A percentile compares a stretch with the other conserved stretches of the same genome.
Conservation (phyloP, 2,329 filamentous ascomycete species). For the Aspergillus vadensis region DNA sequence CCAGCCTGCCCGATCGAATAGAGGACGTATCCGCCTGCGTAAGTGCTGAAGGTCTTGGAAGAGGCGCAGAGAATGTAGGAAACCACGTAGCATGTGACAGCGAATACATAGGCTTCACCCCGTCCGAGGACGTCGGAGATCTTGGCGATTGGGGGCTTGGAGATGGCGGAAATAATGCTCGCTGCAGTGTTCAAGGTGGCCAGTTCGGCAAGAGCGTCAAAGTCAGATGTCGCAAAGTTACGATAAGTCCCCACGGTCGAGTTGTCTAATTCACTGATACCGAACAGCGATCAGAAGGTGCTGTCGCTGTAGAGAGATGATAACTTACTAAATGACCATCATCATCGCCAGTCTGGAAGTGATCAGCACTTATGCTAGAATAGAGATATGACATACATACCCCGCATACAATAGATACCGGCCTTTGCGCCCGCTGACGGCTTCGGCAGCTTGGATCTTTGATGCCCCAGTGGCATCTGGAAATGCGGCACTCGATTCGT, state of each 20-base stretch:
- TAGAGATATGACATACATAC: conserved; percentile 17
- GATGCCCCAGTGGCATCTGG: conserved; percentile 25
- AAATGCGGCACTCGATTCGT: background rate
- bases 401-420: conserved; percentile 33
- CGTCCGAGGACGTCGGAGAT: conserved; percentile 47
- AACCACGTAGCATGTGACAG: conserved; percentile 39
- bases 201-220: conserved; percentile 39
- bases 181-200: conserved; percentile 40
- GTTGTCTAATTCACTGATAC: conserved; percentile 39
- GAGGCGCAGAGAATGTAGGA: conserved; percentile 44
- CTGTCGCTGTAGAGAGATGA: too few species aligned
- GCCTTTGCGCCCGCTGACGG: conserved; percentile 33
- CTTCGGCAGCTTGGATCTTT: conserved; percentile 33
- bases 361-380: conserved; percentile 8
- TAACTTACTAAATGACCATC: conserved; percentile 34
- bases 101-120: conserved; percentile 40
- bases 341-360: conserved; percentile 31
- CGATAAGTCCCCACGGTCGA: conserved; percentile 43
- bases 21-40: conserved; percentile 42
- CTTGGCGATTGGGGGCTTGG: conserved; percentile 48
- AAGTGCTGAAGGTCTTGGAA: conserved; percentile 37
- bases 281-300: background rate
- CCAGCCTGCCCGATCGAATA: conserved; percentile 43
- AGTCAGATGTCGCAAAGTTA: conserved; percentile 46
- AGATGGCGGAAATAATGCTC: conserved; percentile 42